Percentiles rank a stretch among this genome's conserved stretches.
Evolutionary conservation across 2,329 filamentous ascomycete species (phyloP).

Genomic region (Neophaeococcomyces aloes): DNA sequence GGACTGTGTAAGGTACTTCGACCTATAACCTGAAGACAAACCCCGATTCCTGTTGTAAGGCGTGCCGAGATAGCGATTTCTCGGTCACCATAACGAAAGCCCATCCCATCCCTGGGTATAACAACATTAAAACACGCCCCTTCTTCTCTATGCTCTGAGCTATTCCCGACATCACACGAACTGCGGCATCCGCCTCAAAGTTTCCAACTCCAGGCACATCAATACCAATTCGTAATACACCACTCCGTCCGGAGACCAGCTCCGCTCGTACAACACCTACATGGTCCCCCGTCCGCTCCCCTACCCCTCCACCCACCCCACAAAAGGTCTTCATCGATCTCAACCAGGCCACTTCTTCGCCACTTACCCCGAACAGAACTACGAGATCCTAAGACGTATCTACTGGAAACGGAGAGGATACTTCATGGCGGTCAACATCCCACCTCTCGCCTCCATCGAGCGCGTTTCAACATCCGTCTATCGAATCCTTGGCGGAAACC

Average conservation of each 20-base stretch:
- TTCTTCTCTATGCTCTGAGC: too few relatives aligned
- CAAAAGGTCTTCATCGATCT: neutral
- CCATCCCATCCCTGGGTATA: too few relatives aligned
- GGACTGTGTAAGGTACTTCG: too few relatives aligned
- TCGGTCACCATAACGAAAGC: too few relatives aligned
- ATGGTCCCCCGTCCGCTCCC: constrained; percentile 6
- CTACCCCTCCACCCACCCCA: constrained; percentile 8
- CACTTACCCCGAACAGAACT: constrained; percentile 3
- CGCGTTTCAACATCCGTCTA: constrained; percentile 68
- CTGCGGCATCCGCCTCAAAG: too few relatives aligned
- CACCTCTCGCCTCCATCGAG: constrained; percentile 60
- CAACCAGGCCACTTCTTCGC: constrained; percentile 9
- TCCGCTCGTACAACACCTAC: neutral
- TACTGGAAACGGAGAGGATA: constrained; percentile 8
- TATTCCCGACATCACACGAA: too few relatives aligned
- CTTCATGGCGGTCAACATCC: constrained; percentile 51
- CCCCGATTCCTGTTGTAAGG: too few relatives aligned
- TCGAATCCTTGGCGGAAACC: constrained; percentile 81
- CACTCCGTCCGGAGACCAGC: neutral
- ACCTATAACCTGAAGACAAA: too few relatives aligned
- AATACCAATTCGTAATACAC: too few relatives aligned
- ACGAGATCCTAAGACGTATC: constrained; percentile 8
- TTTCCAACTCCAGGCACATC: too few relatives aligned
- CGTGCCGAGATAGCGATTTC: too few relatives aligned
- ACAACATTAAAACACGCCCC: too few relatives aligned